These are phyloP conservation scores for Ceratocystis destructans DNA, from an alignment of 2,329 filamentous ascomycete species.

Conservation along the genomic window DNA sequence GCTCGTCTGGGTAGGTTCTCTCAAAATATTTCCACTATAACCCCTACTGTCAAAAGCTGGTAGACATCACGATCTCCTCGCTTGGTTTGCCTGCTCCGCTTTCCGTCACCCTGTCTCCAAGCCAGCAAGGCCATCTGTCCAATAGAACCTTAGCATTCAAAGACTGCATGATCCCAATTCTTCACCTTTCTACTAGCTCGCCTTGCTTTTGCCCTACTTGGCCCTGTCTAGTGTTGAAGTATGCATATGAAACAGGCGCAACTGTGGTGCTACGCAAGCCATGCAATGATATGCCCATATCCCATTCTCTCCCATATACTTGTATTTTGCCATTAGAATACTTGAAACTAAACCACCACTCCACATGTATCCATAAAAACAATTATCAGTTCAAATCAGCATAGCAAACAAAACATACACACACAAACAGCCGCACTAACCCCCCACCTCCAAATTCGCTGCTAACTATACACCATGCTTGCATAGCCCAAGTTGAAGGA, in stretches of 20 bases:
- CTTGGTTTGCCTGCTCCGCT: neutral
- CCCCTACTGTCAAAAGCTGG: neutral
- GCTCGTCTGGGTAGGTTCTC: slow-evolving; percentile 57
- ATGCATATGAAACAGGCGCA: neutral
- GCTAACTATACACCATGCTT: neutral
- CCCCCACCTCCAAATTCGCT: neutral
- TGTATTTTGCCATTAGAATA: too few species aligned
- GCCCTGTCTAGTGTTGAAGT: neutral
- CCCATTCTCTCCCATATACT: neutral
- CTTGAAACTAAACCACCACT: too few species aligned
- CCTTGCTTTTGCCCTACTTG: too few species aligned
- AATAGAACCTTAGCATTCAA: too few species aligned
- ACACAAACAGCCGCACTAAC: neutral
- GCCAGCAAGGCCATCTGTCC: too few species aligned
- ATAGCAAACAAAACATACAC: neutral
- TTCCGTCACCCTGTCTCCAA: neutral
- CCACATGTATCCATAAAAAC: too few species aligned
- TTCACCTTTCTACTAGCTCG: too few species aligned
- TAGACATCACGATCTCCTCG: neutral
- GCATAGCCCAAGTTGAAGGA: slow-evolving; percentile 64
- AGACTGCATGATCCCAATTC: too few species aligned
- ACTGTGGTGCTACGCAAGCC: neutral
- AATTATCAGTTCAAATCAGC: neutral
- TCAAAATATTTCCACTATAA: neutral
- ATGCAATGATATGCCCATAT: neutral